Conservation (phyloP, 164 flowering plant genomes). For the Dillenia turbinata region DNA sequence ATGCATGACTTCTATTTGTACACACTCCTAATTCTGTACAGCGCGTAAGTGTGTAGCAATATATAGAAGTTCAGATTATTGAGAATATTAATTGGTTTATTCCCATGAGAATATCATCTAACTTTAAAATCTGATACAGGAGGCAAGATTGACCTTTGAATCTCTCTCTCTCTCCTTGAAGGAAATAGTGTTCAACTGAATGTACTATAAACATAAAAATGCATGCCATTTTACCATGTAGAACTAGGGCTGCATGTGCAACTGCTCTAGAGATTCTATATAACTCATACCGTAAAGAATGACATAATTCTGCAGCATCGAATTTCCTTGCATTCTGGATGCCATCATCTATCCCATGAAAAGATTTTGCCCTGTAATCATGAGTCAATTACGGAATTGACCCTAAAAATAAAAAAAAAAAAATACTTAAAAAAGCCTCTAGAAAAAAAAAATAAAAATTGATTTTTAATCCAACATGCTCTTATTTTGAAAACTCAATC, state of each 20-base stretch:
- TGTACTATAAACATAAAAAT: neutral
- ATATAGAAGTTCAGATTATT: conserved; percentile 3
- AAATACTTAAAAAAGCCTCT: too few relatives aligned
- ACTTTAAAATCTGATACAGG: too few relatives aligned
- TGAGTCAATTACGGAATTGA: too few relatives aligned
- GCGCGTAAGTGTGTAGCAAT: conserved; percentile 3
- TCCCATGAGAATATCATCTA: too few relatives aligned
- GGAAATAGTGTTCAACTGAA: too few relatives aligned
- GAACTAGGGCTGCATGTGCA: conserved; percentile 54
- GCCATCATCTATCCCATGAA: conserved; percentile 70
- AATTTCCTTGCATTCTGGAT: conserved; percentile 41
- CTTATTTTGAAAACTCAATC: too few relatives aligned
- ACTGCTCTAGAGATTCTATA: conserved; percentile 73
- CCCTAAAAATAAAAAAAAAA: too few relatives aligned
- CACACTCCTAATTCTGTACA: conserved; percentile 9
- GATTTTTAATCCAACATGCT: too few relatives aligned
- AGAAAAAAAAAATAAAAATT: too few relatives aligned
- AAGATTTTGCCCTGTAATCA: conserved; percentile 63
- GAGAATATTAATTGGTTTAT: too few relatives aligned
- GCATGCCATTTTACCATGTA: conserved; percentile 50
- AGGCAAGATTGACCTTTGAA: too few relatives aligned
- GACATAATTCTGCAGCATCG: conserved; percentile 48
- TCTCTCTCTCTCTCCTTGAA: too few relatives aligned
- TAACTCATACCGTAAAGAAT: conserved; percentile 52
- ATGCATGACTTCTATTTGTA: neutral